Percentiles rank a stretch among this genome's conserved stretches.
Conservation (phyloP, 352 stramenopile species). For the Phytophthora constricta region DNA sequence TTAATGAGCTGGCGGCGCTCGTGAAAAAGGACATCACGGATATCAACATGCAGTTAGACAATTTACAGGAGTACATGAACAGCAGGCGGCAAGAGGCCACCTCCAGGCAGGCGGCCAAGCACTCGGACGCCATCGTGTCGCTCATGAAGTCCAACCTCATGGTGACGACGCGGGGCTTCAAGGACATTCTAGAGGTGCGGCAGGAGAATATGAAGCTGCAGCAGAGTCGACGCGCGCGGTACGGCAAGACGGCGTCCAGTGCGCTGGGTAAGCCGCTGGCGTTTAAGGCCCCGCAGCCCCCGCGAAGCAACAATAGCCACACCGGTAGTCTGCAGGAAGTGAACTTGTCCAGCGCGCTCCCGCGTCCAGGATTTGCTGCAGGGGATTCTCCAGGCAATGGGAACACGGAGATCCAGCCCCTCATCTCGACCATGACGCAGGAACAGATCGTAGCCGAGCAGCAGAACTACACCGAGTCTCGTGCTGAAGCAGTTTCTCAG, state of each 20-base stretch:
- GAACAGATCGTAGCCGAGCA: constrained; percentile 80
- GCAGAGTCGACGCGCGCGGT: constrained; percentile 77
- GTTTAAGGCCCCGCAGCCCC: constrained; percentile 56
- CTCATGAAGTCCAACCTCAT: constrained; percentile 89
- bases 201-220: constrained; percentile 90
- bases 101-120: constrained; percentile 76
- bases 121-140: constrained; percentile 84
- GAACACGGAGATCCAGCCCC: constrained; percentile 60
- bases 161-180: constrained; percentile 80
- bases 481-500: constrained; percentile 79
- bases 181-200: constrained; percentile 86
- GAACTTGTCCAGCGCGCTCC: constrained; percentile 59
- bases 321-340: constrained; percentile 39
- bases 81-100: constrained; percentile 62
- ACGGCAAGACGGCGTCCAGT: constrained; percentile 77
- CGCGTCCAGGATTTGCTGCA: constrained; percentile 49
- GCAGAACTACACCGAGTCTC: constrained; percentile 79
- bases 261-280: constrained; percentile 78
- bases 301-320: constrained; percentile 41
- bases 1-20: constrained; percentile 81
- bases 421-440: constrained; percentile 79
- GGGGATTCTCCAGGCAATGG: constrained; percentile 30
- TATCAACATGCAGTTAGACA: constrained; percentile 88
- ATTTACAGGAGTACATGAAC: constrained; percentile 83
- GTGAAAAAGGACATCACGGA: constrained; percentile 90